Base-by-base conservation (phyloP, 768 basidiomycete genomes). In the Lactarius akahatsu region DNA sequence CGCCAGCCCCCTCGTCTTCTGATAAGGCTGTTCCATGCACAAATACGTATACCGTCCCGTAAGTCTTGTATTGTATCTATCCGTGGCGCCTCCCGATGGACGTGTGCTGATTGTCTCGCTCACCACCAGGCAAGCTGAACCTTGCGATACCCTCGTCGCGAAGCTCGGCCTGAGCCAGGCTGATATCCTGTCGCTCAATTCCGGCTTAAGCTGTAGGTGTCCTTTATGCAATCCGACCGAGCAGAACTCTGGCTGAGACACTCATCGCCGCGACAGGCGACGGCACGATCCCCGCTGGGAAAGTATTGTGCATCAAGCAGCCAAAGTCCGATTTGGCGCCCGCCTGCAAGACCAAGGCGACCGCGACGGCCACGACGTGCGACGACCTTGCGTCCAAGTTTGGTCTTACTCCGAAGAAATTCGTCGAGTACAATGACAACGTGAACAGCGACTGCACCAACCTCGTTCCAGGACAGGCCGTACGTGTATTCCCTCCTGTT, bases 371-470 rank as follows among this genome's bases (percentile, higher is more conserved):
- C 3, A 30, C 15, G 30, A 43, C 58, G 18, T 69, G 69, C 45
- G 13, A 40, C 10, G 38, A 1, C 20, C 52, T 69, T 7, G 43
- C 58, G 3, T 15, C 30, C 5, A 4, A 15, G 1, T 67, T 40
- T 54, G 52, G 61, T 18, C 36, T 69, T 26, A 57, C 59, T 7
- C 0, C 3, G 18, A 8, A 1, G 16, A 2, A 34, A 3, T 69
- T 69, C 26, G 57, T 55, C 23, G 4, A 43, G 4, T 67, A 47
- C 18, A 69, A 69, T 11, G 62, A 63, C 47, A 10, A 68, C 10
- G 66, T 68, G 36, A 26, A 68, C 28, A 10, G 16, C 20, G 5
- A 18, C 16, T 69, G 69, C 28, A 20, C 23, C 1, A 26, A 69
- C 45, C 66, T 69, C 20, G 23, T 57, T 43, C 1, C 34, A 1